Evolutionary conservation across 495 filamentous ascomycete genomes (phyloP).

Genomic region (Tuber aestivum): DNA sequence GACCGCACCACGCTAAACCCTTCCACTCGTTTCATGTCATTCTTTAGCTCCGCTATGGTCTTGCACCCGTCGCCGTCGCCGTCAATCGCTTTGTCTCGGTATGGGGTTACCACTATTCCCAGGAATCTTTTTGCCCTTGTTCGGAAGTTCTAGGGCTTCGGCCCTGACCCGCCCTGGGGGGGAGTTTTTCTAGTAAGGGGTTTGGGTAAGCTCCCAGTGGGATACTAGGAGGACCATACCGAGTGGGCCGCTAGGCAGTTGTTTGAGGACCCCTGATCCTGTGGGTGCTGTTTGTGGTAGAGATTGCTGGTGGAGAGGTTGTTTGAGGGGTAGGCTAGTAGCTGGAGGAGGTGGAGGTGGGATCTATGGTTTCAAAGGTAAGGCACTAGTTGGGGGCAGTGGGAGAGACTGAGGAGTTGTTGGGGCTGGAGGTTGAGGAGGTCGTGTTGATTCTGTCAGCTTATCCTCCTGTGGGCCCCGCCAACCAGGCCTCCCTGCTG

Average conservation of each 20-base stretch:
- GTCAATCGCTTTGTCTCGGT: background rate
- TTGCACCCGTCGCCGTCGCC: constrained; percentile 2
- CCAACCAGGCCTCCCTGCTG: no score
- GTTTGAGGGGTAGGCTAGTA: background rate
- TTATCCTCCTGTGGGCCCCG: no score
- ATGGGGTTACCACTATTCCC: constrained; percentile 8
- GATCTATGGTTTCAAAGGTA: no score
- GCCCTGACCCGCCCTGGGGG: background rate
- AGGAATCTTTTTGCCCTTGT: background rate
- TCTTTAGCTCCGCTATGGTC: background rate
- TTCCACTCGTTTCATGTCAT: constrained; percentile 7
- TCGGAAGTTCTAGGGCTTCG: background rate
- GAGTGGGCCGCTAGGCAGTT: background rate
- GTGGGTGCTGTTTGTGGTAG: background rate
- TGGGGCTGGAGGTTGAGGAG: no score
- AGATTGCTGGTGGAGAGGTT: background rate
- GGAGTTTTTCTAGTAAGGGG: background rate
- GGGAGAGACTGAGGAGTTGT: no score
- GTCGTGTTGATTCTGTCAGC: no score
- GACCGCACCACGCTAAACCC: constrained; percentile 51
- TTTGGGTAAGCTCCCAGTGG: background rate
- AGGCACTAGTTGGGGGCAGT: no score
- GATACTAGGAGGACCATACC: background rate
- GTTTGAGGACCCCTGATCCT: background rate
- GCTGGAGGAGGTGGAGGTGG: no score